phyloP scores from a whole-genome alignment of 1,284 basidiomycete species.

The Ganoderma boninense region DNA sequence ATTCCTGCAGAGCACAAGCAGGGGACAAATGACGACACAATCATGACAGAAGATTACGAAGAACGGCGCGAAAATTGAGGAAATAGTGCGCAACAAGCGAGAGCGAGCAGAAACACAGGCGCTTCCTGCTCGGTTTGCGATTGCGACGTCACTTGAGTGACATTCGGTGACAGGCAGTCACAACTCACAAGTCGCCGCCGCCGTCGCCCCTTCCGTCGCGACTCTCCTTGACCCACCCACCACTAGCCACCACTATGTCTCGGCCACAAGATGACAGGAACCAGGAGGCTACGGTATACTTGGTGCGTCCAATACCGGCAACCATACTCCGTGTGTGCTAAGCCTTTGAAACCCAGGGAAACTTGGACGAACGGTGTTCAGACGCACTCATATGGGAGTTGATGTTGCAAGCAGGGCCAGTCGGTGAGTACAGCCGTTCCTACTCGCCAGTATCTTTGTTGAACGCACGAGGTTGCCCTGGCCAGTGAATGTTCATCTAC shows the following conservation, averaged over 20 bases:
- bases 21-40: background rate
- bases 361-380: conserved; percentile 93
- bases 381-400: conserved; percentile 98
- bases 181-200: conserved; percentile 15
- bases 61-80: background rate
- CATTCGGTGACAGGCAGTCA: background rate
- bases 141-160: conserved; percentile 5
- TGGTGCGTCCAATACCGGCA: conserved; percentile 58
- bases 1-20: background rate
- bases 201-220: conserved; percentile 1
- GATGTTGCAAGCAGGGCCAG: conserved; percentile 98
- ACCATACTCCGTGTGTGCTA: background rate
- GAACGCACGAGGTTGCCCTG: conserved; percentile 55
- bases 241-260: conserved; percentile 66
- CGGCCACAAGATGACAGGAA: conserved; percentile 92
- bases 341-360: conserved; percentile 71
- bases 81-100: background rate
- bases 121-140: background rate
- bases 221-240: conserved; percentile 28
- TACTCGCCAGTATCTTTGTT: background rate
- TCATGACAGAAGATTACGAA: background rate
- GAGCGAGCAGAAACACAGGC: background rate
- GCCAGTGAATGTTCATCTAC: conserved; percentile 98
- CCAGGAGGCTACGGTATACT: conserved; percentile 94
- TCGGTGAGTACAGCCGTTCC: conserved; percentile 67